These are phyloP conservation scores for Pisolithus sp. DNA, from an alignment of 768 basidiomycete genomes.

Conservation along the genomic window DNA sequence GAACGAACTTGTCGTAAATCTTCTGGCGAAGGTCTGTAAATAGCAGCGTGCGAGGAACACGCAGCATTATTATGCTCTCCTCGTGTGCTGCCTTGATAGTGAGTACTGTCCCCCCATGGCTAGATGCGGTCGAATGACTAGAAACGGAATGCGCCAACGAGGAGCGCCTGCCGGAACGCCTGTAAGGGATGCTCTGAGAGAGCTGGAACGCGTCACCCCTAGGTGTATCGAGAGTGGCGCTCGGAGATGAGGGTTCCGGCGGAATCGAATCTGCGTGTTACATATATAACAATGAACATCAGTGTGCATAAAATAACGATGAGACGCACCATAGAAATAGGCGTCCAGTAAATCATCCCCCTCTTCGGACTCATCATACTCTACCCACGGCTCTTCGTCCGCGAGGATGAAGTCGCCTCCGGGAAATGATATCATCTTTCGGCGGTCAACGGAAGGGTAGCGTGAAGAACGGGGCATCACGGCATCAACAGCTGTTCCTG, in stretches of 20 bases:
- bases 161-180: conserved; percentile 16
- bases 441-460: conserved; percentile 7
- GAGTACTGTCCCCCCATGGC: conserved; percentile 26
- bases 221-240: conserved; percentile 18
- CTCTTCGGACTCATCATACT: conserved; percentile 19
- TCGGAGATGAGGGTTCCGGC: conserved; percentile 8
- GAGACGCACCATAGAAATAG: conserved; percentile 34
- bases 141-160: conserved; percentile 30
- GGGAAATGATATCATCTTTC: conserved; percentile 9
- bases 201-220: conserved; percentile 3
- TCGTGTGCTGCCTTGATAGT: conserved; percentile 62
- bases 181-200: conserved; percentile 1
- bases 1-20: conserved; percentile 61
- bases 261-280: conserved; percentile 17
- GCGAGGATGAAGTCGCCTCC: conserved; percentile 18
- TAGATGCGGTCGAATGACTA: conserved; percentile 31
- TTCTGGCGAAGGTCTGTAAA: conserved; percentile 49
- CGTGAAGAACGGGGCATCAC: conserved; percentile 36
- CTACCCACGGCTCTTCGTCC: conserved; percentile 17
- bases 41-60: conserved; percentile 40
- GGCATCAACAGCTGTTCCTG: conserved; percentile 52
- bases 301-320: background rate
- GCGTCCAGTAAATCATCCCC: conserved; percentile 37
- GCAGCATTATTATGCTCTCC: conserved; percentile 57
- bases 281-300: background rate